A percentile compares a stretch with the other conserved stretches of the same genome.
Evolutionary conservation across 345 rosid genomes (phyloP).

Genomic region (Citrus cavaleriei): DNA sequence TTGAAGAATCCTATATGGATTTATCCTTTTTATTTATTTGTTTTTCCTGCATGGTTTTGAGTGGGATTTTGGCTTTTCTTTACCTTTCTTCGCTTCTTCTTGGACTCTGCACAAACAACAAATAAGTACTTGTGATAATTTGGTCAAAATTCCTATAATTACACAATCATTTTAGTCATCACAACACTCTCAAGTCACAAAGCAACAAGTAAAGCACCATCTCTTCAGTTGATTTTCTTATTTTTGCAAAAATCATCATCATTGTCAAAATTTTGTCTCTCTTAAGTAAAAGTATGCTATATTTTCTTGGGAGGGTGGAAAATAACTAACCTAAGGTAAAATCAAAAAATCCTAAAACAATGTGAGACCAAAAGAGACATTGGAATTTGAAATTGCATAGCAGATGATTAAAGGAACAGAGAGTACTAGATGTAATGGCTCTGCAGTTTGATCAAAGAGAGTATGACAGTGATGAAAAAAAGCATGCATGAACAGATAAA

Average conservation of each 20-base stretch:
- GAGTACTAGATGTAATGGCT: neutral
- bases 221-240: neutral
- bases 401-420: constrained; percentile 16
- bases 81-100: neutral
- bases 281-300: neutral
- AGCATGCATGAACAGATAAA: neutral
- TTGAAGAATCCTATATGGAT: constrained; percentile 16
- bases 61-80: constrained; percentile 50
- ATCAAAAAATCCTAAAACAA: neutral
- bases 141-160: constrained; percentile 22
- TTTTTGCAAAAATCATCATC: constrained; percentile 6
- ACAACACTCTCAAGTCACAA: neutral
- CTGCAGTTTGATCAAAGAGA: neutral
- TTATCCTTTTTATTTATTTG: too few species aligned
- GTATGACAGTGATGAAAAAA: constrained; percentile 7
- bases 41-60: constrained; percentile 45
- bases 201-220: constrained; percentile 16
- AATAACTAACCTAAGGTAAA: neutral
- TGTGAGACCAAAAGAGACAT: constrained; percentile 7
- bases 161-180: constrained; percentile 22
- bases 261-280: neutral
- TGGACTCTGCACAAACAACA: constrained; percentile 16
- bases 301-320: too few species aligned
- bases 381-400: constrained; percentile 15
- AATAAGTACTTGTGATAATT: constrained; percentile 17